Evolutionary conservation across 306 rosid genomes (phyloP), one percentile per base, ranked within the genome.

Genomic region (Citrullus amarus): DNA sequence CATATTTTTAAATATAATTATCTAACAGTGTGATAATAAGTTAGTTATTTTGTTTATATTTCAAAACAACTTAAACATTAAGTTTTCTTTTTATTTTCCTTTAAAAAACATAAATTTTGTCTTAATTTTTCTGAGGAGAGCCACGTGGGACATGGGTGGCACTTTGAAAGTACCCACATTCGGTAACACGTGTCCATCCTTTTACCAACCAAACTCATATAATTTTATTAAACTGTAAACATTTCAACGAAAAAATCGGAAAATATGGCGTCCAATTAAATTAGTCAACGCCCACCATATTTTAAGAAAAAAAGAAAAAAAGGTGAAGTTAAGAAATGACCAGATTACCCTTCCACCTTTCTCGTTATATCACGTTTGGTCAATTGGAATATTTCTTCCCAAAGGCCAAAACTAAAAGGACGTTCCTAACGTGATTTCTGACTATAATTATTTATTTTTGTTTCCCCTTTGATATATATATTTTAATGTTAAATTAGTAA

Each of bases 141-240:
- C 76, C 76, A 71, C 77, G 77, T 71, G 58, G 77, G 77, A 71
- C 58, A 71, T 46, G 22, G 39, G 58, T 71, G 77, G 20, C 77
- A 71, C n/a, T 6, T 44, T 22, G 41, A 5, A 20, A 48, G 76
- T 20, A 46, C 39, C 55, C 57, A 28, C n/a, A 20, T 22, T 6
- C 14, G 22, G 7, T 22, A 15, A 71, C 77, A 71, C 77, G 77
- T 71, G 77, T 71, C 59, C 5, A 71, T 0, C 3, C 5, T 48
- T 71, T 71, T 25, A 15, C 22, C 22, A 71, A 48, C 77, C 22
- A 71, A 71, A 48, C 39, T 6, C 2, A 69, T 3, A 44, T 43
- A 8, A 65, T 16, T 65, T 65, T 65, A 62, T 62, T 62, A 11
- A 59, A 59, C 65, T 10, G 36, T 25, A 59, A 34, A 15, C 6